Percentiles rank a stretch among this genome's conserved stretches.
Conservation (phyloP, 768 basidiomycete species). For the Favolaschia claudopus region DNA sequence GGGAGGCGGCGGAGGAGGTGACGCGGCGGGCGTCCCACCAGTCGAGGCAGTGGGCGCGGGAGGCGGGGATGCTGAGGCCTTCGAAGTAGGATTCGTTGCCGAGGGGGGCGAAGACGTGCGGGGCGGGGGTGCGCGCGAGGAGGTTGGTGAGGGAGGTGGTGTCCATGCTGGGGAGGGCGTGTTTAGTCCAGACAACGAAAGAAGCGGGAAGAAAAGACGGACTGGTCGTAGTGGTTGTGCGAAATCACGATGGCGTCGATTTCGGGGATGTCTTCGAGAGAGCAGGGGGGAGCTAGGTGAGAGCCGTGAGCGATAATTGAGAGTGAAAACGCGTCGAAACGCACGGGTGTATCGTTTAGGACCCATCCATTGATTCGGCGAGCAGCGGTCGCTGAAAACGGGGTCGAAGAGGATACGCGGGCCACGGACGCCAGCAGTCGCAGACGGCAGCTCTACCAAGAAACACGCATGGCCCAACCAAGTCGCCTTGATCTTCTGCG, state of each 20-base stretch:
- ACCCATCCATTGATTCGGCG: slow-evolving; percentile 50
- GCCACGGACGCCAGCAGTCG: slow-evolving; percentile 38
- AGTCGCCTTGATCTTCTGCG: slow-evolving; percentile 52
- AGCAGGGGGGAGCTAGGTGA: slow-evolving; percentile 55
- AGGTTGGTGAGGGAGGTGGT: slow-evolving; percentile 50
- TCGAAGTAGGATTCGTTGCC: slow-evolving; percentile 56
- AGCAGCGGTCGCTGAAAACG: slow-evolving; percentile 59
- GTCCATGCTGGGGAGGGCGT: too few species aligned
- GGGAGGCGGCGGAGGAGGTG: slow-evolving; percentile 35
- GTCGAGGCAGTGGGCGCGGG: slow-evolving; percentile 61
- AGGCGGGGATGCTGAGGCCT: slow-evolving; percentile 45
- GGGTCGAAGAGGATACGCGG: slow-evolving; percentile 59
- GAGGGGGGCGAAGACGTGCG: slow-evolving; percentile 67
- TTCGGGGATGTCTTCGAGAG: slow-evolving; percentile 62
- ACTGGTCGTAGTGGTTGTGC: slow-evolving; percentile 64
- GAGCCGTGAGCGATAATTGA: neutral
- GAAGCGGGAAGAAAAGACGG: too few species aligned
- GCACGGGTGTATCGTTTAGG: slow-evolving; percentile 57
- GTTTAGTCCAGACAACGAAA: too few species aligned
- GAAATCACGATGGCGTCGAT: slow-evolving; percentile 69
- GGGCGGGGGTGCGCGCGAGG: slow-evolving; percentile 38
- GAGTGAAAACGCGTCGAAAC: slow-evolving; percentile 22
- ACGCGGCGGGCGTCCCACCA: slow-evolving; percentile 67
- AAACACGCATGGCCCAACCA: slow-evolving; percentile 65
- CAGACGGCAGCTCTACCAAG: slow-evolving; percentile 53